phyloP scores from a whole-genome alignment of 805 yeast species.

The Metschnikowia peoriensis region DNA sequence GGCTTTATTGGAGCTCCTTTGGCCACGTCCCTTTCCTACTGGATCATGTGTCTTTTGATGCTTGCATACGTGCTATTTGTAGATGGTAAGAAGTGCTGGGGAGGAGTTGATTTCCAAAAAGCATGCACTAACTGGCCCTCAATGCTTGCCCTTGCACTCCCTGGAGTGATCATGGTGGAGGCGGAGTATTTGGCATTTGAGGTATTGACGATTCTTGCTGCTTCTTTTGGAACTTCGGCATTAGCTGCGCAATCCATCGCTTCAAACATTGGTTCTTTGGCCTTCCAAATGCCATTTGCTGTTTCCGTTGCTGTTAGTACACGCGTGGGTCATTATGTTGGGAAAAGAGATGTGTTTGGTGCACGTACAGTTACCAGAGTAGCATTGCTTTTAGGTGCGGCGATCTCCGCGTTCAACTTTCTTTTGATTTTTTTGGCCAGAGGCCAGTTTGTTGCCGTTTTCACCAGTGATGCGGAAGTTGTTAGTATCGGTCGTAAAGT shows the following conservation, averaged over 20 bases:
- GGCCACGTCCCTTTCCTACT: constrained; percentile 69
- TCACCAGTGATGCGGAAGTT: constrained; percentile 28
- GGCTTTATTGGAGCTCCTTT: constrained; percentile 84
- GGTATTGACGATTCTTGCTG: constrained; percentile 40
- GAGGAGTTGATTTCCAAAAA: constrained; percentile 21
- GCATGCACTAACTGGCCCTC: constrained; percentile 33
- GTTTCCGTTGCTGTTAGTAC: constrained; percentile 42
- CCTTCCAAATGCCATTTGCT: constrained; percentile 43
- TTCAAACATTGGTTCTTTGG: constrained; percentile 36
- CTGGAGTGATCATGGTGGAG: constrained; percentile 46
- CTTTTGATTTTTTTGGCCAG: constrained; percentile 48
- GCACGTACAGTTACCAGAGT: constrained; percentile 41
- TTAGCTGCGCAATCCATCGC: constrained; percentile 45
- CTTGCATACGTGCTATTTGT: constrained; percentile 47
- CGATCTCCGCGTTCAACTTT: constrained; percentile 49
- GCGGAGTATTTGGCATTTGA: constrained; percentile 46
- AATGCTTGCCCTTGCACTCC: constrained; percentile 37
- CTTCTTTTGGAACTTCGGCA: constrained; percentile 41
- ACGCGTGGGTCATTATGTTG: constrained; percentile 41
- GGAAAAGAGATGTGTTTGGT: constrained; percentile 17
- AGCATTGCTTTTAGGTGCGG: constrained; percentile 31
- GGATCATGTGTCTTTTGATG: constrained; percentile 62
- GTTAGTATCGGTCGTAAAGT: constrained; percentile 8
- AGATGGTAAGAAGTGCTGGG: constrained; percentile 38
- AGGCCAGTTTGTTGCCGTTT: constrained; percentile 50